Evolutionary conservation across 176 grass and related monocot genomes (phyloP), one percentile per base, ranked within the genome.

Genomic region (Musa beccarii): DNA sequence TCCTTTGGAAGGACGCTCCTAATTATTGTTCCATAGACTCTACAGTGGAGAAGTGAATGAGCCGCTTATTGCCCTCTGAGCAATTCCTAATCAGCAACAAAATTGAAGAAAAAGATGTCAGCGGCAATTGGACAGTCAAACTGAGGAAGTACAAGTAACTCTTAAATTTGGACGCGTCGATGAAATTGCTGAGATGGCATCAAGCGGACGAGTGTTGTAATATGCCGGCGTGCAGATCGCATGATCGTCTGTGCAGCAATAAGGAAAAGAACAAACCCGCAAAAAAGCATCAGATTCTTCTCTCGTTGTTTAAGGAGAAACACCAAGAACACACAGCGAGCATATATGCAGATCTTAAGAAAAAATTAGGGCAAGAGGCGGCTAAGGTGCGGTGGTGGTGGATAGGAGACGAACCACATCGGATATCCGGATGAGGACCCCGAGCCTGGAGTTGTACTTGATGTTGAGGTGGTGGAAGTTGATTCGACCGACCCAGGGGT

Each of bases 141-240:
- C 68, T 43, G 34, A 11, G 59, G 51, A 56, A 52, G 57, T 6
- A 19, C 57, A n/a, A 19, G n/a, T 7, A 5, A 61, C 57, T 61
- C 57, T 61, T 59, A 17, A 59, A 19, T 59, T 4, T n/a, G 57
- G 57, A 53, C 34, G 92, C 92, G 71, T 96, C 92, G 61, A 96
- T 87, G 86, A 96, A 96, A 84, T 96, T 96, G 84, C 92, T 96
- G 68, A 96, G 78, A 96, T 96, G 55, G 92, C 92, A 75, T 96
- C 92, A 71, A 96, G 84, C 20, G 92, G 89, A 20, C 92, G 77
- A 29, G 92, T 96, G 74, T 96, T 96, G 86, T 96, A 89, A 77
- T 96, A 89, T 1, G 89, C 89, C 26, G 92, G 92, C 26, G 92
- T 92, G 85, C 92, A 96, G 86, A 96, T 96, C 23, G 89, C 92